phyloP scores from a whole-genome alignment of 305 asterid genomes.

The Fraxinus sp. region DNA sequence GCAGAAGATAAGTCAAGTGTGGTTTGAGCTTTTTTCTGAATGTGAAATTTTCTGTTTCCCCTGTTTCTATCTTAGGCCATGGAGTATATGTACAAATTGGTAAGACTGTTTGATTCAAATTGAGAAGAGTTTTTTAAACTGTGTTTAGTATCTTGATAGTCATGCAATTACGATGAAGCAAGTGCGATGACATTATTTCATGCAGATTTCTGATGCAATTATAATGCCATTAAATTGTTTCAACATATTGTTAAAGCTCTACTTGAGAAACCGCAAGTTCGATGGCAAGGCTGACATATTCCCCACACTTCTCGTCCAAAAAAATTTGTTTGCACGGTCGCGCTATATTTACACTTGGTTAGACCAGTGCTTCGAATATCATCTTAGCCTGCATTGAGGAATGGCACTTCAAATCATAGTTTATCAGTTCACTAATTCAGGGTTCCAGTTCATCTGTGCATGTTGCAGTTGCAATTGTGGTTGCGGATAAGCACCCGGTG shows the following conservation, averaged over 20 bases:
- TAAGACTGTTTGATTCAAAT: not conserved
- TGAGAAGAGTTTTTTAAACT: not conserved
- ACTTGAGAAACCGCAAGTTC: not conserved
- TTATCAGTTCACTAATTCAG: slow-evolving; percentile 38
- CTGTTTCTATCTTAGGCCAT: not conserved
- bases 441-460: slow-evolving; percentile 45
- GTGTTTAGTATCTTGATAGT: not conserved
- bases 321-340: not conserved
- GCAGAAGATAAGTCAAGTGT: slow-evolving; percentile 28
- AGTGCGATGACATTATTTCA: not conserved
- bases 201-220: not conserved
- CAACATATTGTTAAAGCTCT: not conserved
- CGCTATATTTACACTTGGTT: slow-evolving; percentile 26
- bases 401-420: slow-evolving; percentile 25
- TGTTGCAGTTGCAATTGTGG: slow-evolving; percentile 32
- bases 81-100: not conserved
- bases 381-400: not conserved
- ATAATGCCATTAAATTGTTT: not conserved
- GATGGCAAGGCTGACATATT: not conserved
- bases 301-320: not conserved
- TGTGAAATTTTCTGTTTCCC: not conserved
- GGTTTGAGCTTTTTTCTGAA: slow-evolving; percentile 28
- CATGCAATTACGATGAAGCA: not conserved
- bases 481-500: slow-evolving; percentile 42
- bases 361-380: not conserved